Evolutionary conservation across 2,329 filamentous ascomycete genomes (phyloP), one percentile per base, ranked within the genome.

Genomic region (Coniosporium tulheliwenetii): DNA sequence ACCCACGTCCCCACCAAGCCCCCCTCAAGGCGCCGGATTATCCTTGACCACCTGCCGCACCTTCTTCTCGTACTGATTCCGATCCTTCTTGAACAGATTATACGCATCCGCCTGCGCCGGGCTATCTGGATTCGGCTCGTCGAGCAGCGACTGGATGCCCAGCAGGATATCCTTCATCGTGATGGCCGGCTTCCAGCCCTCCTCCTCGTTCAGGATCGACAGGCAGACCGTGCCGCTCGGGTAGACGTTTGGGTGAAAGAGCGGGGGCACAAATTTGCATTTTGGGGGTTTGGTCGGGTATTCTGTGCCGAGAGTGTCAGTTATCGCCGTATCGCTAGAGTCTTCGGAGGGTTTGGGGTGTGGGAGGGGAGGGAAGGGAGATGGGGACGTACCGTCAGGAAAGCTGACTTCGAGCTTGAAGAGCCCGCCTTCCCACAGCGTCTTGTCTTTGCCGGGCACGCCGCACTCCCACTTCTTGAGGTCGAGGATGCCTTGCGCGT

Each of bases 251-350:
- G 91, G 91, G 57, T 98, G 91, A 67, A 98, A 98, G 34, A 98
- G 77, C 15, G 91, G 89, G 10, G 91, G 91, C 0, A 81, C 76
- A 57, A 98, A 98, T 73, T 94, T 95, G 94, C 91, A 98, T 66
- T 98, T 98, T 1, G 91, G 91, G 30, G 91, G 91, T 63, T 98
- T 98, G 39, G 93, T 98, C 12, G 91, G 91, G 61, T 98, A 98
- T 56, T 98, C 91, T 94, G 53, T 48, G 47, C 30, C 38, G 19
- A 26, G 4, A 30, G 13, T 33, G 13, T 33, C 8, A 5, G 32
- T 32, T 8, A 33, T 10, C 8, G 29, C 31, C 9, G 26, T 14
- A 34, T 13, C 36, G 5, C 9, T 39, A 7, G n/a, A 5, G n/a
- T 39, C 39, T 41, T 15, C 9, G 36, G 14, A 33, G 15, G 36